Conservation (phyloP, 2,329 filamentous ascomycete species). For the Dothideomycetes sp. region DNA sequence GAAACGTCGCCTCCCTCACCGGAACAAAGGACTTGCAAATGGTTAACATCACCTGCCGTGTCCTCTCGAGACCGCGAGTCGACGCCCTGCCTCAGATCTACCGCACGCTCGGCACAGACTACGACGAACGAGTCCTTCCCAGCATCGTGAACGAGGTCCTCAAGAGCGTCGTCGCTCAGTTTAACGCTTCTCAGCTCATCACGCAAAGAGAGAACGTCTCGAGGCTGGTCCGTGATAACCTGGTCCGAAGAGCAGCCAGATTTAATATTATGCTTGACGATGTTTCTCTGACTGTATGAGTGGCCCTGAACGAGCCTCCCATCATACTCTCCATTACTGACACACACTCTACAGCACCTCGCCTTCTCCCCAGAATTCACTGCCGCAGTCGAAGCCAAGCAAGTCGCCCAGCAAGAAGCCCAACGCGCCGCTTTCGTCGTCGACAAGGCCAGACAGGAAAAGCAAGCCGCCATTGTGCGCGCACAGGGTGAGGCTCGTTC, state of each 20-base stretch:
- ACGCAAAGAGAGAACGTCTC: slow-evolving; percentile 98
- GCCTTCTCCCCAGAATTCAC: slow-evolving; percentile 61
- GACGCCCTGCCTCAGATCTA: slow-evolving; percentile 93
- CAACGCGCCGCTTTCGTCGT: slow-evolving; percentile 95
- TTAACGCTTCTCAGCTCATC: slow-evolving; percentile 96
- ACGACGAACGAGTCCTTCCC: slow-evolving; percentile 94
- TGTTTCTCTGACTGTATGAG: slow-evolving; percentile 81
- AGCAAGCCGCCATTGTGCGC: slow-evolving; percentile 96
- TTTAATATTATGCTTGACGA: slow-evolving; percentile 98
- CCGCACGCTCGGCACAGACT: slow-evolving; percentile 86
- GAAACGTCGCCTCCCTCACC: slow-evolving; percentile 92
- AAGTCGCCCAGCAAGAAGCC: slow-evolving; percentile 76
- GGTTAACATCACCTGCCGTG: slow-evolving; percentile 99
- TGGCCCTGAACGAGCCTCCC: background rate
- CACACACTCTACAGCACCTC: slow-evolving; percentile 32
- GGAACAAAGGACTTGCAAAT: slow-evolving; percentile 99
- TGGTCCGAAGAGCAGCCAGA: slow-evolving; percentile 77
- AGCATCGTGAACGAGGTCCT: slow-evolving; percentile 99
- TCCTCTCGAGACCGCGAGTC: slow-evolving; percentile 81
- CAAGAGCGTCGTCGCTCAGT: slow-evolving; percentile 96
- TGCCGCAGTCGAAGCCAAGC: slow-evolving; percentile 58
- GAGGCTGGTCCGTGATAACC: slow-evolving; percentile 80
- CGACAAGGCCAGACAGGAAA: slow-evolving; percentile 98
- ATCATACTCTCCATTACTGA: background rate
- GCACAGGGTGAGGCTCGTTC: slow-evolving; percentile 98